Base-by-base conservation (phyloP, 2,329 filamentous ascomycete genomes). In the Chalaropsis ovoidea region DNA sequence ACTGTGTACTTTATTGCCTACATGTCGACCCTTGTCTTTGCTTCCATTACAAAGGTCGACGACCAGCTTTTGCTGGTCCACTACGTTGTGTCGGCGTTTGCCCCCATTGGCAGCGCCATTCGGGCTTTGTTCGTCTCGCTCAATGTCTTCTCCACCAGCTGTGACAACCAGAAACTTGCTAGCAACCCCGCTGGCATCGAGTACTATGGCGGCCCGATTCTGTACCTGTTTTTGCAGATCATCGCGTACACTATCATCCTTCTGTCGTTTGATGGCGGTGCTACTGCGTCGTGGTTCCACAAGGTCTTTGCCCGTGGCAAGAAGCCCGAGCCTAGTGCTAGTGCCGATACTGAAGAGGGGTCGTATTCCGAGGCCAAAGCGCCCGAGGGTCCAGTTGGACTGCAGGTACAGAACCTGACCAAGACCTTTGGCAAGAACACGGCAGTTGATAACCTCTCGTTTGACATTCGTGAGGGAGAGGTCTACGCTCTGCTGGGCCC, bases 401-500 rank as follows among this genome's bases (percentile, higher is more conserved):
- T 96, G 17, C 84, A 86, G n/a, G 88, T 95, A 3, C 75, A 89
- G 54, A 84, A 95, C 72, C 77, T 95, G 1, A 90, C 86, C 41
- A 96, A 96, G 74, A 80, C 82, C 0, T 96, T 96, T 70, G 83
- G 85, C 15, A 81, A 81, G 68, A 86, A 87, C 70, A 84, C 86
- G 0, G 92, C 90, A 2, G 90, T 96, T n/a, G 86, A 95, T 70
- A 89, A 96, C 70, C 83, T 95, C 52, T 89, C 87, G 0, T 96
- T 96, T 71, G 87, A 87, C 19, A 87, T 96, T 41, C 82, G 83
- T 17, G 84, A 83, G 61, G 87, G 89, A 62, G 88, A 96, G 73
- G 88, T 95, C 0, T 96, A 95, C 75, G 91, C 91, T 0, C 80
- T 96, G 0, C 81, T 97, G 0, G 92, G 92, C 0, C 91, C 92